A percentile compares a stretch with the other conserved stretches of the same genome.
Evolutionary conservation across 1,284 basidiomycete species (phyloP).

Genomic region (Microbotryomycetes sp.): DNA sequence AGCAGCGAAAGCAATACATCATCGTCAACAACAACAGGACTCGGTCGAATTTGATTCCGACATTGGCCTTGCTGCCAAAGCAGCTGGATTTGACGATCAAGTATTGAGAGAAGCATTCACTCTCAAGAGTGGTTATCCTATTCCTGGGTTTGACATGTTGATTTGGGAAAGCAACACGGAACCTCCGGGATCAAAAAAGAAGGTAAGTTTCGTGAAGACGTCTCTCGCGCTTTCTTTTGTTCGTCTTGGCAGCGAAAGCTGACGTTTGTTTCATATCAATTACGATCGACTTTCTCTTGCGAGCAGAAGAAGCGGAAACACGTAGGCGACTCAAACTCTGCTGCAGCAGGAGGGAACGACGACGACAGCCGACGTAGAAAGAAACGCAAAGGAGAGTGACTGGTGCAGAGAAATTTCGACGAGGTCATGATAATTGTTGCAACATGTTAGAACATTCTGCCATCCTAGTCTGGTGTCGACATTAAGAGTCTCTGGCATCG

Average conservation of each 20-base stretch:
- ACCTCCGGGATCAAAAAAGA: not conserved
- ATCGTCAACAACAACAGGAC: not conserved
- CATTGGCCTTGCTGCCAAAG: not conserved
- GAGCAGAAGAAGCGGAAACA: conserved; percentile 30
- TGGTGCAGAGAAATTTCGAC: too few species aligned
- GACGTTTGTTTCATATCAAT: too few species aligned
- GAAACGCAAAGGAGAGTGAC: conserved; percentile 7
- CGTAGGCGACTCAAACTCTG: not conserved
- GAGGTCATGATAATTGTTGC: too few species aligned
- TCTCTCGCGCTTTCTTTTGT: not conserved
- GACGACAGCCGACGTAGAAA: conserved; percentile 21
- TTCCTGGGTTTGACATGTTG: conserved; percentile 28
- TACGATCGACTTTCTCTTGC: not conserved
- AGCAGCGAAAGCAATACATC: not conserved
- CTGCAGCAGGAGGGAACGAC: not conserved
- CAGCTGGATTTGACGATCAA: conserved; percentile 17
- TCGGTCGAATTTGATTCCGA: not conserved
- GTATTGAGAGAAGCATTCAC: conserved; percentile 32
- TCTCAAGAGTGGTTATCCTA: conserved; percentile 22
- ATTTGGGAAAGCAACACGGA: conserved; percentile 19
- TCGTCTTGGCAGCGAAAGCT: not conserved
- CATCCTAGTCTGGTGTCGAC: too few species aligned
- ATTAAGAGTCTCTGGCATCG: too few species aligned
- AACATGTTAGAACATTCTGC: not conserved
- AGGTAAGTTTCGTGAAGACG: conserved; percentile 1